Evolutionary conservation across 1,139 yeast genomes (phyloP).

Genomic region (Yamadazyma epiphylla): DNA sequence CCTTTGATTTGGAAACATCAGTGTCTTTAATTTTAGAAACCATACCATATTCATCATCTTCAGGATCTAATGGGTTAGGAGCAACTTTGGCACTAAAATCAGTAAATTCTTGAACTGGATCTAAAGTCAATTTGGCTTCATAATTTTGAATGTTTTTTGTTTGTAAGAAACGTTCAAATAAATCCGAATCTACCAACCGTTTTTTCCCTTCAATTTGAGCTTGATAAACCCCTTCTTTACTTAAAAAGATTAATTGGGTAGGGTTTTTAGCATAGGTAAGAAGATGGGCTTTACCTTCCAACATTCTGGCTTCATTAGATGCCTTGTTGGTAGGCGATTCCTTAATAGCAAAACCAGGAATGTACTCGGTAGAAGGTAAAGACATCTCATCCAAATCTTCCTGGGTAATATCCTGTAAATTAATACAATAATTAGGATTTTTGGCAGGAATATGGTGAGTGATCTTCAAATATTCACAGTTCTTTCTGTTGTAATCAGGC

Average conservation of each 20-base stretch:
- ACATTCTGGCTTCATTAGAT: conserved; percentile 22
- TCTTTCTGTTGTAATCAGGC: conserved; percentile 13
- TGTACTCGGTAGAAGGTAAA: conserved; percentile 15
- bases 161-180: conserved; percentile 19
- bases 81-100: conserved; percentile 13
- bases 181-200: conserved; percentile 19
- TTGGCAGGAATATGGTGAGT: conserved; percentile 17
- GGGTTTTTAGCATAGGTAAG: conserved; percentile 44
- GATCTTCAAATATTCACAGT: conserved; percentile 18
- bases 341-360: conserved; percentile 25
- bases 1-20: conserved; percentile 13
- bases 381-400: conserved; percentile 22
- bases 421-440: conserved; percentile 22
- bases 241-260: conserved; percentile 35
- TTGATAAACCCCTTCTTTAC: conserved; percentile 32
- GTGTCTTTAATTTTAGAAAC: conserved; percentile 16
- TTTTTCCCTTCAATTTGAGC: conserved; percentile 18
- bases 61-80: conserved; percentile 15
- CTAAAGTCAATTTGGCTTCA: conserved; percentile 13
- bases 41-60: conserved; percentile 20
- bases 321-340: conserved; percentile 22
- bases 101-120: conserved; percentile 19
- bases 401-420: conserved; percentile 18
- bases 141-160: conserved; percentile 14
- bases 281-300: conserved; percentile 40